Evolutionary conservation across 139 green algal genomes (phyloP).

Genomic region (Ettlia oleoabundans): DNA sequence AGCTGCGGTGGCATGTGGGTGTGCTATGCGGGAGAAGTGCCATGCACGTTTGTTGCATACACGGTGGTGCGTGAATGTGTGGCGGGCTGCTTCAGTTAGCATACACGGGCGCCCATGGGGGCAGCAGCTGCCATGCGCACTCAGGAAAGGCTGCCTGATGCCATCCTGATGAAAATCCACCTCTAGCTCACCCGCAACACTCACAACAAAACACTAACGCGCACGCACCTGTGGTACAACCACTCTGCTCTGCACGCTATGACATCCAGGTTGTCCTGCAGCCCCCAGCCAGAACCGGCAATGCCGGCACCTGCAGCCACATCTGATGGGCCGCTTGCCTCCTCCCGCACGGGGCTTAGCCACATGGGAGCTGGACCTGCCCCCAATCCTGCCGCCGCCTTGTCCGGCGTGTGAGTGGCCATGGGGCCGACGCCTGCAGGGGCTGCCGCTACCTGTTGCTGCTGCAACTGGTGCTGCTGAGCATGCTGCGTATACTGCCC

Average conservation of each 20-base stretch:
- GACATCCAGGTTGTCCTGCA: conserved; percentile 78
- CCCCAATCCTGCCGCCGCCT: background rate
- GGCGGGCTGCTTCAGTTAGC: too few relatives aligned
- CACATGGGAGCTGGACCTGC: conserved; percentile 9
- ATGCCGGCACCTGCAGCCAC: background rate
- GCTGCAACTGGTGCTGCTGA: conserved; percentile 30
- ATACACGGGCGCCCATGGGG: too few relatives aligned
- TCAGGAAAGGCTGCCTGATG: too few relatives aligned
- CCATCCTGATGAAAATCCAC: too few relatives aligned
- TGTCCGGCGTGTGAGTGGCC: background rate
- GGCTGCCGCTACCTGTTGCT: background rate
- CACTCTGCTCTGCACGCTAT: conserved; percentile 74
- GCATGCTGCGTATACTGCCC: too few relatives aligned
- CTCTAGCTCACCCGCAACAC: too few relatives aligned
- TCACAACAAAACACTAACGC: background rate
- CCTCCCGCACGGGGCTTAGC: conserved; percentile 16
- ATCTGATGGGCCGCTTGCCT: background rate
- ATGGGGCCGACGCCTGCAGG: background rate
- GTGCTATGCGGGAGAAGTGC: too few relatives aligned
- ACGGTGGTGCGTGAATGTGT: too few relatives aligned
- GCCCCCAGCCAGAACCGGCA: conserved; percentile 59
- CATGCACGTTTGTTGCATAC: too few relatives aligned
- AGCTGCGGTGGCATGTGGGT: too few relatives aligned
- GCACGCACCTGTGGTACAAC: conserved; percentile 62
- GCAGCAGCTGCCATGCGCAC: too few relatives aligned